Evolutionary conservation across 345 rosid genomes (phyloP).

Genomic region (Populus nigra): DNA sequence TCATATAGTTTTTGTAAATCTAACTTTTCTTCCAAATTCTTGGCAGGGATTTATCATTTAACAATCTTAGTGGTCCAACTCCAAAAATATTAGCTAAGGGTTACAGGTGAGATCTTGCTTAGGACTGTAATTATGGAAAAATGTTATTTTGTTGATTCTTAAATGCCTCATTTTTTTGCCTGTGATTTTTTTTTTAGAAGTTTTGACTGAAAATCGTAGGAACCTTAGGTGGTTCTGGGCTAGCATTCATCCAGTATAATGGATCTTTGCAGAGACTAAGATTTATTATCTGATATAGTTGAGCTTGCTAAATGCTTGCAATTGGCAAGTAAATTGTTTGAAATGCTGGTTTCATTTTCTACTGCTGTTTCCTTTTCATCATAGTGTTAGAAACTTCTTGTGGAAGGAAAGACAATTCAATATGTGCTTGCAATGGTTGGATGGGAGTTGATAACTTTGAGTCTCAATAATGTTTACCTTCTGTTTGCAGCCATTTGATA

Average conservation of each 20-base stretch:
- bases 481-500: constrained; percentile 10
- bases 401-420: background rate
- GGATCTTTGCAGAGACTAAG: background rate
- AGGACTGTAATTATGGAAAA: background rate
- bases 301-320: background rate
- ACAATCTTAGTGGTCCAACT: constrained; percentile 88
- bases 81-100: constrained; percentile 82
- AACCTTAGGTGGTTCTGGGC: background rate
- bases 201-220: background rate
- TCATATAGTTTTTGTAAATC: background rate
- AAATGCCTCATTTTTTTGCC: background rate
- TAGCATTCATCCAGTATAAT: background rate
- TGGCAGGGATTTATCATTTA: constrained; percentile 81
- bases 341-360: background rate
- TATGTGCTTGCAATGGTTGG: background rate
- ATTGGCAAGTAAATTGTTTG: background rate
- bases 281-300: background rate
- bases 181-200: background rate
- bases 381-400: background rate
- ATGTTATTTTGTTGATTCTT: background rate
- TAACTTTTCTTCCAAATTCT: background rate
- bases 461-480: background rate
- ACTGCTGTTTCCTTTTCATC: background rate
- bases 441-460: background rate
- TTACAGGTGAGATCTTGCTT: constrained; percentile 53